Percentiles rank a stretch among this genome's conserved stretches.
phyloP scores from a whole-genome alignment of 2,329 filamentous ascomycete species.

The Neopestalotiopsis sp. region DNA sequence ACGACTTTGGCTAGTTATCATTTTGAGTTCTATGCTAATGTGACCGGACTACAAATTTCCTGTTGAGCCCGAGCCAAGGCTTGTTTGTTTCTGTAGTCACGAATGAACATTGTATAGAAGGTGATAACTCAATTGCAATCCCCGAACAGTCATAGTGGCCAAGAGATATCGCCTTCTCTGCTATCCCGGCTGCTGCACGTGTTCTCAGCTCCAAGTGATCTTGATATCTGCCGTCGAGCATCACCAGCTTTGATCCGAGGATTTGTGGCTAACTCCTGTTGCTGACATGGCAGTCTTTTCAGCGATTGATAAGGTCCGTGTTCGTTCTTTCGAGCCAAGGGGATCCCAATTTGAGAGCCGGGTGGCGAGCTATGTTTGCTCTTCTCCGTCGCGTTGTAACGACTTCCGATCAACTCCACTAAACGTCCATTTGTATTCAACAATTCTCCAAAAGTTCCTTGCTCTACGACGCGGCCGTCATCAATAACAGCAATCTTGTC shows the following conservation, averaged over 20 bases:
- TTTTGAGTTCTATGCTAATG: no score
- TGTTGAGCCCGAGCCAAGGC: no score
- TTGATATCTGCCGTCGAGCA: background rate
- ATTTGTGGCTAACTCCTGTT: background rate
- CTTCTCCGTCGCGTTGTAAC: background rate
- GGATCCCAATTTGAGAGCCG: background rate
- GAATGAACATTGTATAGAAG: background rate
- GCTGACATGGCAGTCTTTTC: background rate
- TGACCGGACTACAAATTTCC: no score
- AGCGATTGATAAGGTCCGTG: background rate
- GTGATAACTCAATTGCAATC: background rate
- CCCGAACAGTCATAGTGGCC: background rate
- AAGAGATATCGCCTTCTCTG: background rate
- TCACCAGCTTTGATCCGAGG: background rate
- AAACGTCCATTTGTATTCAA: slow-evolving; percentile 50
- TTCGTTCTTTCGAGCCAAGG: background rate
- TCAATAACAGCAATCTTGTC: slow-evolving; percentile 76
- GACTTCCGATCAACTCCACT: slow-evolving; percentile 47
- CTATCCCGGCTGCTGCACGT: background rate
- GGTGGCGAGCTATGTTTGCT: background rate
- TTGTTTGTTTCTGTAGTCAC: no score
- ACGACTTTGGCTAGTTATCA: no score
- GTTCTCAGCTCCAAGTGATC: background rate
- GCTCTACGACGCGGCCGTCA: slow-evolving; percentile 69
- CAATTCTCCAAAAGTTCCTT: slow-evolving; percentile 70